Base-by-base conservation (phyloP, 2,329 filamentous ascomycete species). In the Monosporascus cannonballus region DNA sequence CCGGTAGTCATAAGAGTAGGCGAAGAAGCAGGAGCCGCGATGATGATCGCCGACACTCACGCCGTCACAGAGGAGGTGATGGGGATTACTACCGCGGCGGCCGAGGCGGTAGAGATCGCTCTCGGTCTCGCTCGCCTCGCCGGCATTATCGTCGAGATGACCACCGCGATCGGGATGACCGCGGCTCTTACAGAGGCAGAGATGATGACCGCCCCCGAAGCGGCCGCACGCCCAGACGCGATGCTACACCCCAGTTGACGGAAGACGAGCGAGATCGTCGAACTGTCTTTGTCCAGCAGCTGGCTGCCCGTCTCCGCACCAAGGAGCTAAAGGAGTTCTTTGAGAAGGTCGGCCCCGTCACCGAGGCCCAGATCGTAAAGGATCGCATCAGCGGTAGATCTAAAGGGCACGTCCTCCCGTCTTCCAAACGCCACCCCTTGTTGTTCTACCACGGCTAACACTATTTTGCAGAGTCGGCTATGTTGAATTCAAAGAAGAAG, bases 341-440 rank as follows among this genome's bases (percentile, higher is more conserved):
- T 67, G 90, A 96, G 70, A 92, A 93, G 73, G 88, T 94, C 64
- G 94, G 94, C 58, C 86, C 89, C 39, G 94, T 99, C 51, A 95
- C 94, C 64, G 94, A 97, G 71, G 94, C 94, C 49, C 94, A 97
- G 76, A 99, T 99, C 66, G 94, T 99, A 50, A 97, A 97, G 73
- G 94, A 99, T 65, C 84, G 94, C 57, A 92, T 99, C 58, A 96
- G 91, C 74, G 90, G 91, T 64, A 89, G 94, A 73, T 96, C 92
- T 57, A 99, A 99, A 79, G 94, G 94, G 93, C 96, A 79, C 67
- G 87, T 68, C 5, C 20, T 14, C 25, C 20, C 11, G 9, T 42
- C 18, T 37, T 17, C 27, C n/a, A 24, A 1, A 34, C 1, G 9
- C n/a, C 30, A n/a, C 38, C 7, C 22, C n/a, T 7, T 27, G 22